Base-by-base conservation (phyloP, 139 green algal genomes). In the Eudorina sp. region DNA sequence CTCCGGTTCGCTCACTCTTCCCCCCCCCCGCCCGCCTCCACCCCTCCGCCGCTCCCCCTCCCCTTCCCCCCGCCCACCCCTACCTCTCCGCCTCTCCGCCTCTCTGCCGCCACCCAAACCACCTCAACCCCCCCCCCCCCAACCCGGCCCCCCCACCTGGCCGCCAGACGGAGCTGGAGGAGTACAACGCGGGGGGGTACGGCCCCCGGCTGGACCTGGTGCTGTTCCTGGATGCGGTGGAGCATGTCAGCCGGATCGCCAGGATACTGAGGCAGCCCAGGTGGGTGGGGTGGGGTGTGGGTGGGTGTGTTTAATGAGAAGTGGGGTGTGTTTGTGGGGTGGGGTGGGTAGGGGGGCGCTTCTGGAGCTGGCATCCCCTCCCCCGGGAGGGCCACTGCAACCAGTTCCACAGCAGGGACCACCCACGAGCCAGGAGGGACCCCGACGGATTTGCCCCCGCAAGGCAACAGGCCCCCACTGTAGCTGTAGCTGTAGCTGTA, bases 181-280 rank as follows among this genome's bases (percentile, higher is more conserved):
- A 97, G 60, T 97, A 96, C 94, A 98, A 97, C 88, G 84, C 89
- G 40, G 34, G 62, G 43, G 73, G 84, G 38, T 60, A 58, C 29
- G 83, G 83, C 0, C 68, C 83, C 48, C 48, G 43, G 1, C 93
- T 97, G 81, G 77, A 93, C 4, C 90, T 97, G 36, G 95, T 97
- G 43, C 96, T 98, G 84, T 98, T 98, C 93, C 69, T 88, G 78
- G 95, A 98, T 88, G 96, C 96, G 2, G 89, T 97, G 38, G 64
- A 96, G 87, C 96, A 98, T 85, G 92, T 97, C 62, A 88, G 84
- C 16, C 89, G 94, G 34, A 92, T 97, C 31, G 85, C 91, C 5
- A 88, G 96, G 34, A 90, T 98, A 21, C 90, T 98, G 36, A 86
- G 94, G 14, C 94, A 97, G 90, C 95, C 95, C 11, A 85, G 94